Base-by-base conservation (phyloP, 805 yeast genomes). In the Spathaspora gorwiae region DNA sequence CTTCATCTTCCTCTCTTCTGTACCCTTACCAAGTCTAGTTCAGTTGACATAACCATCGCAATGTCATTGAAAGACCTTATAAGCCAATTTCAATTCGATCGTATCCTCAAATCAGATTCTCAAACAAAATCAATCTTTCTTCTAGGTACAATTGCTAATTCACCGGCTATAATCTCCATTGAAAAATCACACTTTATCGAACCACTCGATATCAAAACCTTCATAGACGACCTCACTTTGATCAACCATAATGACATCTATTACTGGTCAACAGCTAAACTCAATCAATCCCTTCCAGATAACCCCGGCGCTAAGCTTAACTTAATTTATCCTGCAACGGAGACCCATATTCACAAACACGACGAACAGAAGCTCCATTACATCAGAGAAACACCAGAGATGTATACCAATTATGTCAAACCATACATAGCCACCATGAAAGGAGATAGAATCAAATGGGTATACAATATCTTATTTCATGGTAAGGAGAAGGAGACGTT, bases 371-470 rank as follows among this genome's bases (percentile, higher is more conserved):
- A 64, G n/a, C 55, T 61, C 30, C 89, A 82, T 51, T 64, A 85
- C 57, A 73, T 94, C 3, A 60, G 64, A 12, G 99, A 94, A 60
- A 88, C 97, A 1, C 95, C 97, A 1, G 83, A 81, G 44, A 68
- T 80, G 64, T 94, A 92, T 68, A 43, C 60, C 4, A 48, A 61
- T 6, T 66, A 73, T 13, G 95, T 87, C 3, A 66, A 71, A 38
- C 97, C 97, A 0, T 92, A 84, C 60, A 84, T 92, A 38, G 76
- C 78, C 11, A 75, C 84, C 1, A 85, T 83, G 85, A 75, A 76
- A 39, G 94, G 94, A 2, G 85, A 80, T 41, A 68, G 96, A 41
- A 70, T 92, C 39, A 79, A 86, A 57, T 92, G 99, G 99, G 97
- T 94, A 2, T 72, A 80, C 49, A 90, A 90, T 55, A 92, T 92